A percentile compares a stretch with the other conserved stretches of the same genome.
phyloP scores from a whole-genome alignment of 2,329 filamentous ascomycete species.

The Xylaria sp. region DNA sequence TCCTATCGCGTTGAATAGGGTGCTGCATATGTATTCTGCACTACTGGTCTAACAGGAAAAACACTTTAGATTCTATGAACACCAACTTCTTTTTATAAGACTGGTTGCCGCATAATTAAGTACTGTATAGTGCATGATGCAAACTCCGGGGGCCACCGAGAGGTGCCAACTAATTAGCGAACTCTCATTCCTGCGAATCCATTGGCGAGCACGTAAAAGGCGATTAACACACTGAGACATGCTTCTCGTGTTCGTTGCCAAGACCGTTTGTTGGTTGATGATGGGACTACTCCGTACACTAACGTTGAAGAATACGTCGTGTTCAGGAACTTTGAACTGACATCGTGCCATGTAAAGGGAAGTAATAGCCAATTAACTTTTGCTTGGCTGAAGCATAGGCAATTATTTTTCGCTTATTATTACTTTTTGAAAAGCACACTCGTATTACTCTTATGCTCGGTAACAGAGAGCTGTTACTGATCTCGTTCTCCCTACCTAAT shows the following conservation, averaged over 20 bases:
- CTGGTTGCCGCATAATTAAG: not conserved
- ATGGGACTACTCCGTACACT: not conserved
- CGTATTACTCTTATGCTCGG: not conserved
- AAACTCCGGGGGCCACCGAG: not conserved
- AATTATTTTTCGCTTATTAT: not conserved
- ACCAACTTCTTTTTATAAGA: not conserved
- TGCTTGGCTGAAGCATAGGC: not conserved
- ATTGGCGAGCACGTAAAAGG: not conserved
- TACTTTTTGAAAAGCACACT: not conserved
- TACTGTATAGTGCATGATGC: not conserved
- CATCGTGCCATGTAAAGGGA: not conserved
- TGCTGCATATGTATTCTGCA: not conserved
- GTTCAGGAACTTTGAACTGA: not conserved
- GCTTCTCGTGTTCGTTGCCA: conserved; percentile 30
- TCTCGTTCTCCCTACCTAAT: not conserved
- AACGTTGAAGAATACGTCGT: not conserved
- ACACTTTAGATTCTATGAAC: not conserved
- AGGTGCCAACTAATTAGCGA: not conserved
- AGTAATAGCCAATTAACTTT: not conserved
- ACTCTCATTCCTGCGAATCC: not conserved
- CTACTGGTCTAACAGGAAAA: not conserved
- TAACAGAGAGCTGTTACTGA: not conserved
- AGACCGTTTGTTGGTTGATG: conserved; percentile 1
- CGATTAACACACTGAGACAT: conserved; percentile 20
- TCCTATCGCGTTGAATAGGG: not conserved